A percentile compares a stretch with the other conserved stretches of the same genome.
These are phyloP conservation scores for Aspergillus chevalieri DNA, from an alignment of 2,329 filamentous ascomycete genomes.

Conservation along the genomic window DNA sequence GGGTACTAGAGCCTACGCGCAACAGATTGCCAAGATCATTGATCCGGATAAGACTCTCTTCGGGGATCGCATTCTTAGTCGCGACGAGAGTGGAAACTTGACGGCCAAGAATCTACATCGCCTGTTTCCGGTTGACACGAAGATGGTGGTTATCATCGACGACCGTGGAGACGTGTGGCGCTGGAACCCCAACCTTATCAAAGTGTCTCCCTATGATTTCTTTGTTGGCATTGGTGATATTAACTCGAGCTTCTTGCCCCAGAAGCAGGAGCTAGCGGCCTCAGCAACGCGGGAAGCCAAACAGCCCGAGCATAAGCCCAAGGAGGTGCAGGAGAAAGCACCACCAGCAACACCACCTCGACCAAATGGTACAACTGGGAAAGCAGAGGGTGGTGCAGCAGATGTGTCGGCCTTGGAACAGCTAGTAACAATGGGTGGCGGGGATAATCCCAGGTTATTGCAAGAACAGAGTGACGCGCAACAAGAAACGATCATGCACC, in stretches of 20 bases:
- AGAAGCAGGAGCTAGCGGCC: constrained; percentile 52
- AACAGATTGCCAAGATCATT: constrained; percentile 85
- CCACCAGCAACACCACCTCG: constrained; percentile 14
- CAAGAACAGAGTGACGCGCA: constrained; percentile 77
- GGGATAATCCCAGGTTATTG: constrained; percentile 61
- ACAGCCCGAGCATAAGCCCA: constrained; percentile 18
- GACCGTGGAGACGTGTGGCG: constrained; percentile 95
- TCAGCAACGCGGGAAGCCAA: constrained; percentile 26
- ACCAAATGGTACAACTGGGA: constrained; percentile 28
- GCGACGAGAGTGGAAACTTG: constrained; percentile 93
- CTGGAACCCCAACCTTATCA: constrained; percentile 88
- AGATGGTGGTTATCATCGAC: constrained; percentile 99
- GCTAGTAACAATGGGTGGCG: constrained; percentile 67
- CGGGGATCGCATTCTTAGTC: constrained; percentile 88
- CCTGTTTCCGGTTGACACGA: constrained; percentile 91
- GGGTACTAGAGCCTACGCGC: constrained; percentile 94
- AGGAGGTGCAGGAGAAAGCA: constrained; percentile 15
- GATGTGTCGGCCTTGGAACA: constrained; percentile 62
- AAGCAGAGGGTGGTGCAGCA: constrained; percentile 12
- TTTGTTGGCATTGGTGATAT: constrained; percentile 98
- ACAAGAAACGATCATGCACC: constrained; percentile 78
- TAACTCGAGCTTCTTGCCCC: constrained; percentile 93
- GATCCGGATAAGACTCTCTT: constrained; percentile 87
- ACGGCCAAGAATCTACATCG: constrained; percentile 84
- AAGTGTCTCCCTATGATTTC: constrained; percentile 92